phyloP scores from a whole-genome alignment of 768 basidiomycete genomes.

The Dentipellis sp. region DNA sequence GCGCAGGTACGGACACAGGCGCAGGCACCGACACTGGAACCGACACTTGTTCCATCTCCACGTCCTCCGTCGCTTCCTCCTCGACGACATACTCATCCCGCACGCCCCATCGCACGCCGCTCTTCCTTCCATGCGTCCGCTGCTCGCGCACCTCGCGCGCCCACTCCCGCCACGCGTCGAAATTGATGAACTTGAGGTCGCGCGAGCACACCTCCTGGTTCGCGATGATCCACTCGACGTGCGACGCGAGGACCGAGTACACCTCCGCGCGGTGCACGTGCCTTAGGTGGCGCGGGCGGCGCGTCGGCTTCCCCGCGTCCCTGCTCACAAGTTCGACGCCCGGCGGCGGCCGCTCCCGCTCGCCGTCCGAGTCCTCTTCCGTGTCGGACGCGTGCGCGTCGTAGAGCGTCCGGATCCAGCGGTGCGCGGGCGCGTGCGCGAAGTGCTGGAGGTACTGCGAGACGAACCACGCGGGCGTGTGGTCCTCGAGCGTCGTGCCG shows the following conservation, averaged over 20 bases:
- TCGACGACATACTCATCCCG: not conserved
- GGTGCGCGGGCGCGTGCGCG: conserved; percentile 17
- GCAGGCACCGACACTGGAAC: too few species aligned
- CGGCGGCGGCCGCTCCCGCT: not conserved
- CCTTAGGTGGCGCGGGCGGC: conserved; percentile 32
- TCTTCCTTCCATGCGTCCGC: conserved; percentile 3
- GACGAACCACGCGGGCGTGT: conserved; percentile 44
- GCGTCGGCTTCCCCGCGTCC: conserved; percentile 19
- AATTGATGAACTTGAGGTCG: not conserved
- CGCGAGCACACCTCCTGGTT: conserved; percentile 27
- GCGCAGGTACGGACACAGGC: too few species aligned
- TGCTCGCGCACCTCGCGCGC: not conserved
- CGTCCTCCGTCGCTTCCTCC: too few species aligned
- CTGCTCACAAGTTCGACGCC: not conserved
- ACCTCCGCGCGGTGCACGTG: conserved; percentile 43
- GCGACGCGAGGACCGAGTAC: conserved; percentile 40
- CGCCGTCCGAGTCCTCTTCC: conserved; percentile 3
- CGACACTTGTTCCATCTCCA: too few species aligned
- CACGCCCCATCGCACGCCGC: not conserved
- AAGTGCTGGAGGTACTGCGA: conserved; percentile 28
- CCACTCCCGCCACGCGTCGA: not conserved
- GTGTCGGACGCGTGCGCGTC: conserved; percentile 12
- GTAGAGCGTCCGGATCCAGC: conserved; percentile 28
- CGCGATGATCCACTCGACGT: conserved; percentile 50
- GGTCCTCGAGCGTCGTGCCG: conserved; percentile 23